A percentile compares a stretch with the other conserved stretches of the same genome.
These are phyloP conservation scores for Penicillium sp. DNA, from an alignment of 2,329 filamentous ascomycete species.

Conservation along the genomic window DNA sequence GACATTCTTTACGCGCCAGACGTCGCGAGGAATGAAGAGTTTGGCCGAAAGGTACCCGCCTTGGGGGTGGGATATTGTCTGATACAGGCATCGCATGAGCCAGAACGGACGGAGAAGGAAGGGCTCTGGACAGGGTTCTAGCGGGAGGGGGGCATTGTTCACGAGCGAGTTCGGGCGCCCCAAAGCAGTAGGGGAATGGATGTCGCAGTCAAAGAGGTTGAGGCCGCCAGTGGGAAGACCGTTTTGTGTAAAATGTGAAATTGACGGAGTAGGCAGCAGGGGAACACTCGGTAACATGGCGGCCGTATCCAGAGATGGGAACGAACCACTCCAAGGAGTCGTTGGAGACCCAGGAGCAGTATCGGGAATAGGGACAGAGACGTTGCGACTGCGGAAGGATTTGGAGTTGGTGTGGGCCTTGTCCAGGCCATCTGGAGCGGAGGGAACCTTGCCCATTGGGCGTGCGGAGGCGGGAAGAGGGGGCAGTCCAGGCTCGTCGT, in stretches of 20 bases:
- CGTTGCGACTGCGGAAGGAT: constrained; percentile 72
- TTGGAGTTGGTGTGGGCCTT: constrained; percentile 73
- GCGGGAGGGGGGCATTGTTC: constrained; percentile 68
- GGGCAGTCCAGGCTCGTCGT: constrained; percentile 35
- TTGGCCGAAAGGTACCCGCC: constrained; percentile 91
- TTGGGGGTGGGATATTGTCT: constrained; percentile 86
- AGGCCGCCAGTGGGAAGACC: constrained; percentile 66
- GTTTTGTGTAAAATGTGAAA: constrained; percentile 59
- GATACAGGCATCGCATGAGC: constrained; percentile 93
- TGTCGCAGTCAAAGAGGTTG: constrained; percentile 80
- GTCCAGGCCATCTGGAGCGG: constrained; percentile 50
- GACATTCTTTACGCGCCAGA: constrained; percentile 91
- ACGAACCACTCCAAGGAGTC: constrained; percentile 72
- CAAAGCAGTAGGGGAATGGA: constrained; percentile 66
- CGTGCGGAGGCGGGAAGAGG: constrained; percentile 39
- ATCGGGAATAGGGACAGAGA: constrained; percentile 65
- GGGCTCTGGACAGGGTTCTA: constrained; percentile 91
- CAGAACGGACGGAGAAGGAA: constrained; percentile 92
- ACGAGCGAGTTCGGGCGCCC: constrained; percentile 66
- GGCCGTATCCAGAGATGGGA: constrained; percentile 53
- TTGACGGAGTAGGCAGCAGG: constrained; percentile 67
- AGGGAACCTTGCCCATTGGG: constrained; percentile 41
- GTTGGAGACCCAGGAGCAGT: constrained; percentile 68
- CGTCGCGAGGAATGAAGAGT: constrained; percentile 87
- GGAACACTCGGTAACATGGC: constrained; percentile 58